Evolutionary conservation across 192 early-diverging fungal species (phyloP).

Genomic region (Backusella circina): DNA sequence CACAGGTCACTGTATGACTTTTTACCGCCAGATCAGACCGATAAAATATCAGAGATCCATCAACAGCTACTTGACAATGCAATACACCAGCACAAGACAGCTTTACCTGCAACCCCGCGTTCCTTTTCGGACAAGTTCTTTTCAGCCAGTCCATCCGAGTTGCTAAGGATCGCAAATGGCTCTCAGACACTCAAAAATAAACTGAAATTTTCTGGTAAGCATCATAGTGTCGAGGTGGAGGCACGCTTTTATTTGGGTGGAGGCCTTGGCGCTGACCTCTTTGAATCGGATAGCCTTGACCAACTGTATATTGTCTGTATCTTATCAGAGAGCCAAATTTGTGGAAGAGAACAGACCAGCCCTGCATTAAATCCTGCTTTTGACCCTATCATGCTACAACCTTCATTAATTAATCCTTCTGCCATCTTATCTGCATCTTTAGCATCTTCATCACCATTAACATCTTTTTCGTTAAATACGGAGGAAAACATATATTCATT

Average conservation of each 20-base stretch:
- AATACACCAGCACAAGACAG: constrained; percentile 7
- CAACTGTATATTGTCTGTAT: constrained; percentile 45
- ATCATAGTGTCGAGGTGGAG: constrained; percentile 21
- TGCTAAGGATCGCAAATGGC: constrained; percentile 38
- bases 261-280: constrained; percentile 52
- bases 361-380: neutral
- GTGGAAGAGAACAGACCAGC: neutral
- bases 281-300: constrained; percentile 34
- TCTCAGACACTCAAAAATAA: constrained; percentile 41
- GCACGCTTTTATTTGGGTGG: constrained; percentile 49
- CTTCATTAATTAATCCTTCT: neutral
- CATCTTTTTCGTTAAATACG: neutral
- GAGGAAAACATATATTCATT: neutral
- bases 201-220: constrained; percentile 33
- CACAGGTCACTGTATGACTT: constrained; percentile 48
- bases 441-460: neutral
- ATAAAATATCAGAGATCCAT: constrained; percentile 33
- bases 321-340: neutral
- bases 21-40: constrained; percentile 31
- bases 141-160: constrained; percentile 23
- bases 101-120: constrained; percentile 8
- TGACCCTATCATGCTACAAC: neutral
- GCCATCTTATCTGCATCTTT: neutral
- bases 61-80: constrained; percentile 23
- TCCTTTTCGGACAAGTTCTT: constrained; percentile 11